Evolutionary conservation across 495 filamentous ascomycete species (phyloP).

Genomic region (Penicillium turbatum): DNA sequence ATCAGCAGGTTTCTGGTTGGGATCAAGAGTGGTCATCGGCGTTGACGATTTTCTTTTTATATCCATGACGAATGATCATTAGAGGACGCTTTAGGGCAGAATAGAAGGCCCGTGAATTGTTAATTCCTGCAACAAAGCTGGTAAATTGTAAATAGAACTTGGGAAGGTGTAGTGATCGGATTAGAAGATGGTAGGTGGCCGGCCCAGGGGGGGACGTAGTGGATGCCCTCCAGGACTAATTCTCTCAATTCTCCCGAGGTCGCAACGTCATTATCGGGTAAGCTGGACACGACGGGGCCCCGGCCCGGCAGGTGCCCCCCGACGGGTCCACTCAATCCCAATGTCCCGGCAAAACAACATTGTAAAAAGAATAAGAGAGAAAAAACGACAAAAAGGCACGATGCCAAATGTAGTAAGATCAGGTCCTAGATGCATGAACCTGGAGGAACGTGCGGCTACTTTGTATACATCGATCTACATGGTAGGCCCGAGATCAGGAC

Average conservation of each 20-base stretch:
- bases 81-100: constrained; percentile 18
- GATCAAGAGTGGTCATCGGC: not conserved
- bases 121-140: constrained; percentile 1
- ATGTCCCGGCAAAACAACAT: no score
- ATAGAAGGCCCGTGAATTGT: constrained; percentile 17
- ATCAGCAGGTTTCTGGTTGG: constrained; percentile 7
- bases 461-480: not conserved
- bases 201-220: not conserved
- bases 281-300: no score
- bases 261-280: not conserved
- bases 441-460: not conserved
- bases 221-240: no score
- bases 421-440: not conserved
- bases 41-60: constrained; percentile 16
- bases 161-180: not conserved
- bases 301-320: no score
- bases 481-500: not conserved
- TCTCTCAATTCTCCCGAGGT: no score
- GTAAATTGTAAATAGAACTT: not conserved
- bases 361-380: no score
- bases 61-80: constrained; percentile 17
- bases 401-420: not conserved
- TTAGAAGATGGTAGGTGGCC: not conserved
- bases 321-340: no score
- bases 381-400: not conserved